Conservation (phyloP, 352 stramenopile species). For the Pythium aquatile region DNA sequence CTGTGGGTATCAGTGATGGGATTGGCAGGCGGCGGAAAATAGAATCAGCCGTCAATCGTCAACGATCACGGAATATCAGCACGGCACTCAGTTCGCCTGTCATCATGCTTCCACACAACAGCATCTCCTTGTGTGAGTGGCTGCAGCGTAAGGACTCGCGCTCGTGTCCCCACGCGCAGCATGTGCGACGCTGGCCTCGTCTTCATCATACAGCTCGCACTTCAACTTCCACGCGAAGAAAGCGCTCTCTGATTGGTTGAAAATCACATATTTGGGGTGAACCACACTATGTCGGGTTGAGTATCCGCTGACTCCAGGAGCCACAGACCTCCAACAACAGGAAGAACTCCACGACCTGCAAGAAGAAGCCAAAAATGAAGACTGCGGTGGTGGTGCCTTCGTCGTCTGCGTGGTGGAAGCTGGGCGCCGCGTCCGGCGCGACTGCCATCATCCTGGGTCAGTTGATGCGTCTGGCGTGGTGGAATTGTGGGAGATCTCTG, state of each 20-base stretch:
- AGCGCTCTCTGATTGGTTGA: conserved; percentile 23
- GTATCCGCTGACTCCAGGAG: neutral
- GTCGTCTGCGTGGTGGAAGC: conserved; percentile 76
- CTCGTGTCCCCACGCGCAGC: neutral
- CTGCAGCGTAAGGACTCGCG: neutral
- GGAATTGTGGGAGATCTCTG: too few relatives aligned
- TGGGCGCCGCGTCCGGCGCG: conserved; percentile 67
- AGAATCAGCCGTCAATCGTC: neutral
- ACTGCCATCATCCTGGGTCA: conserved; percentile 35
- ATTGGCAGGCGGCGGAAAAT: conserved; percentile 5
- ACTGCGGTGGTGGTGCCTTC: conserved; percentile 56
- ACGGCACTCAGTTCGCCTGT: too few relatives aligned
- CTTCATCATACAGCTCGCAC: neutral
- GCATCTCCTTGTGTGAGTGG: too few relatives aligned
- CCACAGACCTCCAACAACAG: neutral
- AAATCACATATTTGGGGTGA: conserved; percentile 1
- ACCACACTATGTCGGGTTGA: conserved; percentile 7
- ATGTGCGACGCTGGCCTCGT: neutral
- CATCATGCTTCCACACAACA: too few relatives aligned
- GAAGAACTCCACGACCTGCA: neutral
- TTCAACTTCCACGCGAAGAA: conserved; percentile 6
- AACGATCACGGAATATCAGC: neutral
- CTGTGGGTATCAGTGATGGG: neutral
- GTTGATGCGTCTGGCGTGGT: neutral
- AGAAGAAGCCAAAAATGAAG: conserved; percentile 37